Base-by-base conservation (phyloP, 768 basidiomycete species). In the Boletus insuetus region DNA sequence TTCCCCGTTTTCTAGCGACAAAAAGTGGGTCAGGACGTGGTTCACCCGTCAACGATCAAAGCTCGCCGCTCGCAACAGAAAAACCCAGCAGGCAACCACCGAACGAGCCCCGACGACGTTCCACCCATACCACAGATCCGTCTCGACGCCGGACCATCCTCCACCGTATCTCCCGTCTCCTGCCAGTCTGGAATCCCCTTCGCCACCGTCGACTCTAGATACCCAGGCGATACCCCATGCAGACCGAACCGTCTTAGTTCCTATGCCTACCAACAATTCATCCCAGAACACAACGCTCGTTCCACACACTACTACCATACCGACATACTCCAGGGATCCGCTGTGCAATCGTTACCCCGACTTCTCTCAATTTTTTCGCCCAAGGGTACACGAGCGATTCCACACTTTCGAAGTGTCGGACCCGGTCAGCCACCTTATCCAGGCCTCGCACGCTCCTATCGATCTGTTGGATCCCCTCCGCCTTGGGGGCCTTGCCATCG, bases 261-360 rank as follows among this genome's bases (percentile, higher is more conserved):
- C 54, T 10, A 19, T 20, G 20, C 19, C 40, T 49, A 48, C 37
- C 6, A 40, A 22, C 40, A 20, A 37, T 19, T 42, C 47, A 16
- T n/a, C 34, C n/a, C 11, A 26, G 16, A 48, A 45, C 17, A 14
- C 29, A 22, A 17, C 56, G 45, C 12, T 24, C 38, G 52, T 53
- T 46, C n/a, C 44, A 11, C 50, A 32, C 20, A 19, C 55, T n/a
- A 34, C 51, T 35, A 32, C 29, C 29, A 39, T 41, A 29, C 49
- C 60, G 17, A 46, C 60, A 3, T 70, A 70, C 59, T 67, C 71
- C 24, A 70, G 71, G 50, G 65, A 70, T 54, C 67, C 69, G 6
- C 67, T 70, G 12, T 61, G 37, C 53, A 60, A 69, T 44, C 64
- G 69, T 39, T 72, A 70, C 51, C 70, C 69, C 29, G 69, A 70